These are phyloP conservation scores for Coniochaeta sp. DNA, from an alignment of 2,329 filamentous ascomycete species.

Conservation along the genomic window DNA sequence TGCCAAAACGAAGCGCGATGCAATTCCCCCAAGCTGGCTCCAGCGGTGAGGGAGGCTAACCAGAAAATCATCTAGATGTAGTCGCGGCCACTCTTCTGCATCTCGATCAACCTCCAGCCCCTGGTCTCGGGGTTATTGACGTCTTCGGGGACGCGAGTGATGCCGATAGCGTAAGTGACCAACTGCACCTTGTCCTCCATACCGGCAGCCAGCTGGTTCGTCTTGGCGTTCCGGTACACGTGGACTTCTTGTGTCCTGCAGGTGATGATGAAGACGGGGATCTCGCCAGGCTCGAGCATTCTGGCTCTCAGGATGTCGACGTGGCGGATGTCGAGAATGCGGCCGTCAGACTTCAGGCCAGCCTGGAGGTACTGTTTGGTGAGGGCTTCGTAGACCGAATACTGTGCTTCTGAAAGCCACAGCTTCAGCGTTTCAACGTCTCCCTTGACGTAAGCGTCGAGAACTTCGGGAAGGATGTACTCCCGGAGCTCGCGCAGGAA, in stretches of 20 bases:
- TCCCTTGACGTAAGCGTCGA: conserved; percentile 97
- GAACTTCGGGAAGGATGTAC: conserved; percentile 93
- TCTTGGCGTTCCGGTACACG: conserved; percentile 90
- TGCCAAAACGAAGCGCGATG: not conserved
- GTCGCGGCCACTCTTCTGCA: conserved; percentile 96
- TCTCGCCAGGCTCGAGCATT: conserved; percentile 77
- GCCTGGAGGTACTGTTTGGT: conserved; percentile 93
- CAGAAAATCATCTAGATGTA: conserved; percentile 43
- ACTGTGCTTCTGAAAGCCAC: conserved; percentile 95
- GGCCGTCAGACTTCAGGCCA: conserved; percentile 88
- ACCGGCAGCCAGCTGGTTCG: conserved; percentile 79
- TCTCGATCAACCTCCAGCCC: conserved; percentile 94
- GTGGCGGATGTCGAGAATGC: conserved; percentile 89
- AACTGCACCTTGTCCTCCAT: conserved; percentile 99
- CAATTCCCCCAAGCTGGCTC: not conserved
- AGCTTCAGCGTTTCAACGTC: conserved; percentile 80
- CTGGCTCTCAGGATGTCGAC: conserved; percentile 81
- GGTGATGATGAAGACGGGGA: conserved; percentile 94
- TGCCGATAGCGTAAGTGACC: conserved; percentile 95
- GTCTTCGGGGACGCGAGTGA: conserved; percentile 89
- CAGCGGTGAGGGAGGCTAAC: not conserved
- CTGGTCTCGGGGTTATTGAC: conserved; percentile 95
- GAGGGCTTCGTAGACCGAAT: conserved; percentile 91
- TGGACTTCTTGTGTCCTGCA: conserved; percentile 97
- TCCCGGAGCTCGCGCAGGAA: conserved; percentile 94